phyloP scores from a whole-genome alignment of 148 eudicot species.

The Silene conica region DNA sequence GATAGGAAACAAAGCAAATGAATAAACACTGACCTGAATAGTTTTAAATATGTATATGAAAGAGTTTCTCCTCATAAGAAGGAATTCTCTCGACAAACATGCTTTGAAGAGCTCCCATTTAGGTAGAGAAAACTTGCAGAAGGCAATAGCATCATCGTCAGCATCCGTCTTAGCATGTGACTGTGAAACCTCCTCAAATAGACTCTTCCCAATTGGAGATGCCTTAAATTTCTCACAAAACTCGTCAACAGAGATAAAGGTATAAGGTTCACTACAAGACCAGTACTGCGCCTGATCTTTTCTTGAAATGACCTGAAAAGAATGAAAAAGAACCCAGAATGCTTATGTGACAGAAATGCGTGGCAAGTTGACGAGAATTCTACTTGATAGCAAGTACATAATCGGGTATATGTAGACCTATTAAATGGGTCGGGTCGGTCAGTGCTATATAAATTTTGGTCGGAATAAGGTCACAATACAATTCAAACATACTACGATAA shows the following conservation, averaged over 20 bases:
- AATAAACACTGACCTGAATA: constrained; percentile 42
- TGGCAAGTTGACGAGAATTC: neutral
- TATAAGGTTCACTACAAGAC: constrained; percentile 34
- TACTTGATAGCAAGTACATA: neutral
- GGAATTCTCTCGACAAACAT: constrained; percentile 67
- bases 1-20: no score
- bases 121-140: constrained; percentile 41
- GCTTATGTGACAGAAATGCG: neutral
- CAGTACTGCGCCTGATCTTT: constrained; percentile 80
- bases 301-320: constrained; percentile 59
- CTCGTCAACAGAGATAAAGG: constrained; percentile 39
- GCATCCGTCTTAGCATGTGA: constrained; percentile 41
- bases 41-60: constrained; percentile 62
- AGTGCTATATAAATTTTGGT: no score
- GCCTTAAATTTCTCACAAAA: constrained; percentile 48
- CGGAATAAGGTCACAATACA: no score
- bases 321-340: neutral
- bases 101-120: constrained; percentile 63
- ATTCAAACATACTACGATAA: no score
- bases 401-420: no score
- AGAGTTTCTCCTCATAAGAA: constrained; percentile 71
- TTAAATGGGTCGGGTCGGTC: no score
- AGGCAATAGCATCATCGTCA: constrained; percentile 46
- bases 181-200: constrained; percentile 40
- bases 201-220: constrained; percentile 39